These are phyloP conservation scores for Trametes meyenii DNA, from an alignment of 768 basidiomycete genomes.

Conservation along the genomic window DNA sequence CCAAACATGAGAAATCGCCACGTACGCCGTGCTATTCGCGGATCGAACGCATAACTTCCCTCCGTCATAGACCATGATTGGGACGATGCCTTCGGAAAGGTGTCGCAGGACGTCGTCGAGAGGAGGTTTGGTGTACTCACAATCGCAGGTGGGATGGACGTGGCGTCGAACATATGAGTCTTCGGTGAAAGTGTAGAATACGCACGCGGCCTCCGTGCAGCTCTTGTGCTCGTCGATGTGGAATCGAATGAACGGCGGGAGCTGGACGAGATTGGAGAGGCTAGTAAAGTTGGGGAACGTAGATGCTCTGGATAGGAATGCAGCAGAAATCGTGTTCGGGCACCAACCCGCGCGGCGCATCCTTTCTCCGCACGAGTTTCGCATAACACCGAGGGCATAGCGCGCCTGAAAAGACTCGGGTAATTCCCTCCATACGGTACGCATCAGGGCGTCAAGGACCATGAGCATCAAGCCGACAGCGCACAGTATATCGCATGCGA, in stretches of 20 bases:
- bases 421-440: neutral
- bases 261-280: neutral
- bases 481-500: neutral
- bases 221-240: slow-evolving; percentile 1
- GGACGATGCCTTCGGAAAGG: neutral
- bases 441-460: neutral
- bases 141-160: slow-evolving; percentile 6
- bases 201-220: slow-evolving; percentile 5
- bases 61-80: slow-evolving; percentile 4
- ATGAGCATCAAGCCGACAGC: neutral
- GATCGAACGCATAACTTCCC: neutral
- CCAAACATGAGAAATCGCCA: slow-evolving; percentile 12
- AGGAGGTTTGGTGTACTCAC: slow-evolving; percentile 8
- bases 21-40: neutral
- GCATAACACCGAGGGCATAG: no score
- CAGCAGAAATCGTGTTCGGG: neutral
- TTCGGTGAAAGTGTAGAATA: slow-evolving; percentile 10
- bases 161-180: slow-evolving; percentile 1
- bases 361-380: neutral
- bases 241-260: neutral
- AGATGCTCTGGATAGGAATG: neutral
- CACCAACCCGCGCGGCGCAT: neutral
- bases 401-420: neutral
- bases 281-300: no score
- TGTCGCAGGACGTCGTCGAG: slow-evolving; percentile 1